phyloP scores from a whole-genome alignment of 2,329 filamentous ascomycete species.

The Cladosporium sp. region DNA sequence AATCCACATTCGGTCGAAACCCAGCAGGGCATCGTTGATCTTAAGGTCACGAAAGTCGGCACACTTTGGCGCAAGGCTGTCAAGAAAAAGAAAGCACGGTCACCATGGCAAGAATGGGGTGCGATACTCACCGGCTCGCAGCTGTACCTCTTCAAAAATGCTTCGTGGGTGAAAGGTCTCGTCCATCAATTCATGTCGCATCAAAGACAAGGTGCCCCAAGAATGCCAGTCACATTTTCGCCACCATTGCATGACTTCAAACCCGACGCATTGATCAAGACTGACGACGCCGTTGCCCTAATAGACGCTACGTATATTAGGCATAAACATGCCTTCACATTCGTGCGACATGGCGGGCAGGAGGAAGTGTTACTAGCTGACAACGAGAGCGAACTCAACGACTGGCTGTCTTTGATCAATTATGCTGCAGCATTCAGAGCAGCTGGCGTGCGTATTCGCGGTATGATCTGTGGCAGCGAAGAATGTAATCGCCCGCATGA shows the following conservation, averaged over 20 bases:
- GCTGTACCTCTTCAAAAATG: conserved; percentile 93
- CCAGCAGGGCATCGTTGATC: conserved; percentile 89
- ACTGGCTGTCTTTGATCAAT: conserved; percentile 94
- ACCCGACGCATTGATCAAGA: conserved; percentile 88
- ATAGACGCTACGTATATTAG: conserved; percentile 84
- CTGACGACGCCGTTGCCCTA: conserved; percentile 84
- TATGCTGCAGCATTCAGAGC: conserved; percentile 93
- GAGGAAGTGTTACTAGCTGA: conserved; percentile 92
- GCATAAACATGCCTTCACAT: conserved; percentile 92
- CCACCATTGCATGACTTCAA: conserved; percentile 90
- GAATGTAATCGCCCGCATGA: conserved; percentile 56
- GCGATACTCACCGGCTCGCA: conserved; percentile 95
- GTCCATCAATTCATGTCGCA: conserved; percentile 85
- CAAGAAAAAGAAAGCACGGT: conserved; percentile 92
- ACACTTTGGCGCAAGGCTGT: conserved; percentile 89
- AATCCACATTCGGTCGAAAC: conserved; percentile 62
- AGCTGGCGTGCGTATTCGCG: conserved; percentile 84
- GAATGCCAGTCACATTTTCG: conserved; percentile 79
- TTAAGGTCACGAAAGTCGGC: conserved; percentile 95
- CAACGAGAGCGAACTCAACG: conserved; percentile 85
- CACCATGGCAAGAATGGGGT: conserved; percentile 98
- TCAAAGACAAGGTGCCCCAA: conserved; percentile 70
- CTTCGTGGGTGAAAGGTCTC: conserved; percentile 83
- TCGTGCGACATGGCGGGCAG: conserved; percentile 78
- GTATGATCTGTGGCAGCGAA: conserved; percentile 77